Evolutionary conservation across 805 yeast genomes (phyloP), one percentile per base, ranked within the genome.

Genomic region (Jamesozyma gamospora): DNA sequence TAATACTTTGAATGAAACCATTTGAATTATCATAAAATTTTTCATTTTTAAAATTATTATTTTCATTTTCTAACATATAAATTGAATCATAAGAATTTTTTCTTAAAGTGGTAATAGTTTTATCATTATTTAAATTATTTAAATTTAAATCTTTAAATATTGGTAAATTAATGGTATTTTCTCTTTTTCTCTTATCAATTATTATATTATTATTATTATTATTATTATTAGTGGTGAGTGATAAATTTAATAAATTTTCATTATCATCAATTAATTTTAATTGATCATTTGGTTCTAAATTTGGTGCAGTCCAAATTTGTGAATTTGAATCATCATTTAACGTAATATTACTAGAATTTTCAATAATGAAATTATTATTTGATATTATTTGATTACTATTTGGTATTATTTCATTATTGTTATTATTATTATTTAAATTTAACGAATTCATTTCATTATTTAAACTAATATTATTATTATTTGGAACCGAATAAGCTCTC

Each of bases 41-140:
- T 6, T 40, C 42, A 5, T 43, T 36, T 14, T 35, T 34, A 18
- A 38, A 25, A 16, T 47, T 50, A 13, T 45, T 45, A 4, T 47
- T 47, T 6, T 53, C 64, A 6, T 51, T 51, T 13, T 55, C 62
- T 37, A 49, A 50, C 49, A 64, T 65, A 43, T 65, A 63, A 4
- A 65, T 64, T 1, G 69, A 64, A 40, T 64, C 66, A 38, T 63
- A 62, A 1, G 70, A 65, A 37, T 61, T 66, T 40, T 65, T 65
- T 38, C 70, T 53, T 6, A 5, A 35, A 58, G 63, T 4, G 55
- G 52, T 7, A 42, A 36, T 5, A 44, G 40, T 21, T 6, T 27
- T 27, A 27, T 11, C 28, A 27, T 11, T 11, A 11, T 21, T 21
- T 6, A 5, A 6, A 21, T 8, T 21, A 21, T 14, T 27, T 25